Conservation (phyloP, 106 monocot species). For the Platanthera guangdongensis region DNA sequence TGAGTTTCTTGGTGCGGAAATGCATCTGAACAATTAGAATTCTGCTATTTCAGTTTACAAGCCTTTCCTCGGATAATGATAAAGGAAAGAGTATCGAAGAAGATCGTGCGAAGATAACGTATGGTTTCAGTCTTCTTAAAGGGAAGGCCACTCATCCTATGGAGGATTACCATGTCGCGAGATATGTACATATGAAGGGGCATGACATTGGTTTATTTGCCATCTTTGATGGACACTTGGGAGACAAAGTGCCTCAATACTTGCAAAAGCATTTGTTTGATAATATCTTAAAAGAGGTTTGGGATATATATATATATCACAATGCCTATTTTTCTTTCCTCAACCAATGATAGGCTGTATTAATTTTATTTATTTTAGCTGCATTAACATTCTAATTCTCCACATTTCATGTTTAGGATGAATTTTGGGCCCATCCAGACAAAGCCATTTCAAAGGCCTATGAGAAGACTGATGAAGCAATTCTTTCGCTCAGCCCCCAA, state of each 20-base stretch:
- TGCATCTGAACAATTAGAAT: neutral
- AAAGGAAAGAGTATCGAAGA: conserved; percentile 60
- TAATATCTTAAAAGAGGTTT: conserved; percentile 73
- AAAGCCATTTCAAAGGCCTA: conserved; percentile 49
- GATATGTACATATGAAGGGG: conserved; percentile 35
- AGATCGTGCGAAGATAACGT: conserved; percentile 30
- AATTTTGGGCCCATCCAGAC: conserved; percentile 52
- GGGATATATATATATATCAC: neutral
- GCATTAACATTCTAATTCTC: neutral
- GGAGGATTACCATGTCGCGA: conserved; percentile 81
- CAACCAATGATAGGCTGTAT: neutral
- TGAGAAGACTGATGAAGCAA: conserved; percentile 55
- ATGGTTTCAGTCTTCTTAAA: conserved; percentile 69
- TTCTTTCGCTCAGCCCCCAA: conserved; percentile 39
- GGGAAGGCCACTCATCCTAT: conserved; percentile 80
- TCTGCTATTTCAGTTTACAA: conserved; percentile 23
- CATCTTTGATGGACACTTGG: conserved; percentile 81
- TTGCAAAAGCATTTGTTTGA: conserved; percentile 67
- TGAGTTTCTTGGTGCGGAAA: too few relatives aligned
- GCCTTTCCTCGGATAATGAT: conserved; percentile 26
- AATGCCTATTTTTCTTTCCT: neutral
- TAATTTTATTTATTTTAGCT: neutral
- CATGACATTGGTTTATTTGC: conserved; percentile 74
- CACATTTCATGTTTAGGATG: conserved; percentile 28
- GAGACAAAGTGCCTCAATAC: conserved; percentile 64